Evolutionary conservation across 2,329 filamentous ascomycete genomes (phyloP).

Genomic region (Fusarium nelsonii): DNA sequence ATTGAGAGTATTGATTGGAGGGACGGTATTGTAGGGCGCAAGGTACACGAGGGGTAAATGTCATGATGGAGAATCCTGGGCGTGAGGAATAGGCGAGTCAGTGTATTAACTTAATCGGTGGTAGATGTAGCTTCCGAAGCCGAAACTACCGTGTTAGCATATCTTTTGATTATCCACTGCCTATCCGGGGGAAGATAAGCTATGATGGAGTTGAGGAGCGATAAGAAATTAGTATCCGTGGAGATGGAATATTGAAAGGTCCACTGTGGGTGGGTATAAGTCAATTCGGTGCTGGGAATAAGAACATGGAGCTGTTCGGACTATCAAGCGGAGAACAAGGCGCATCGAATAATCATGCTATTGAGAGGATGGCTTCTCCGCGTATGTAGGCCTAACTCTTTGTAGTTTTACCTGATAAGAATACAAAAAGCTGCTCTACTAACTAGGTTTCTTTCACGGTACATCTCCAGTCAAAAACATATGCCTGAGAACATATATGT

Average conservation of each 20-base stretch:
- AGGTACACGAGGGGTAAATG: conserved; percentile 42
- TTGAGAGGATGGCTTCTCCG: no score
- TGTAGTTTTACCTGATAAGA: not conserved
- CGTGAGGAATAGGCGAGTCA: conserved; percentile 24
- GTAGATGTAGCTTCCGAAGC: conserved; percentile 37
- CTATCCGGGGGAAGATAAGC: conserved; percentile 20
- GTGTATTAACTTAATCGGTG: conserved; percentile 15
- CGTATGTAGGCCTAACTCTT: not conserved
- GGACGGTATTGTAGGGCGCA: conserved; percentile 33
- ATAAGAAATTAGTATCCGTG: not conserved
- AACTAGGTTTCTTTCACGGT: no score
- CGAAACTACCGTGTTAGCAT: conserved; percentile 8
- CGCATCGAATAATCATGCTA: no score
- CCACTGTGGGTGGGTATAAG: not conserved
- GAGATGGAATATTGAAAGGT: not conserved
- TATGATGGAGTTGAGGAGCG: not conserved
- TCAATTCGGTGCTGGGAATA: not conserved
- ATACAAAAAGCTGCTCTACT: not conserved
- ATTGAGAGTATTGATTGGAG: conserved; percentile 21
- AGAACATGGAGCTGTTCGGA: not conserved
- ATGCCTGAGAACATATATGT: not conserved
- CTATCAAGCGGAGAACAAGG: not conserved
- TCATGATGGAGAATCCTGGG: conserved; percentile 17
- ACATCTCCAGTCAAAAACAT: not conserved
- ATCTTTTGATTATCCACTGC: conserved; percentile 17